These are phyloP conservation scores for Verticillium alfalfae DNA, from an alignment of 2,329 filamentous ascomycete species.

Conservation along the genomic window DNA sequence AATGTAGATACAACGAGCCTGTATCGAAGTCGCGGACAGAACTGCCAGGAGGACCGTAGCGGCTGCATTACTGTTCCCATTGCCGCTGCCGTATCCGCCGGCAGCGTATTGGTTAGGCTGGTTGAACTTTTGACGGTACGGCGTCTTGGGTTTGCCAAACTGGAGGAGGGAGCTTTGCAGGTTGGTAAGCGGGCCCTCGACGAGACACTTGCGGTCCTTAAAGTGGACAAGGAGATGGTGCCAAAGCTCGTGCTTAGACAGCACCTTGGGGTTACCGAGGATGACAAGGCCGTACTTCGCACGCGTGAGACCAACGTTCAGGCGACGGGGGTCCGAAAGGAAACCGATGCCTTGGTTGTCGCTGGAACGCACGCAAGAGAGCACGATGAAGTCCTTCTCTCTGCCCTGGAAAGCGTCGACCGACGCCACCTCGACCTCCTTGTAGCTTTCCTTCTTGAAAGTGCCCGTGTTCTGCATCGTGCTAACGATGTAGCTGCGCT, in stretches of 20 bases:
- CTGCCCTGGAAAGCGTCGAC: constrained; percentile 98
- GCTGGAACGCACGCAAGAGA: constrained; percentile 97
- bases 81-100: constrained; percentile 20
- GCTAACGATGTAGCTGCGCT: constrained; percentile 95
- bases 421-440: constrained; percentile 96
- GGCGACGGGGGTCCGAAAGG: constrained; percentile 91
- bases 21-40: constrained; percentile 59
- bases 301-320: constrained; percentile 94
- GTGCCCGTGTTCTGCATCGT: constrained; percentile 99
- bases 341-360: constrained; percentile 99
- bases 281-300: constrained; percentile 97
- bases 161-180: constrained; percentile 93
- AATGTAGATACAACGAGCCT: constrained; percentile 91
- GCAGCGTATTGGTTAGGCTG: constrained; percentile 65
- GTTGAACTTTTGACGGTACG: constrained; percentile 80
- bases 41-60: constrained; percentile 8
- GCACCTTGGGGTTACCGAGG: constrained; percentile 92
- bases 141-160: constrained; percentile 89
- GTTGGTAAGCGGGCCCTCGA: constrained; percentile 92
- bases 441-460: constrained; percentile 98
- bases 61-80: constrained; percentile 16
- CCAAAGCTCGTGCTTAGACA: constrained; percentile 97
- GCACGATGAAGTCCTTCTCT: constrained; percentile 98
- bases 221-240: constrained; percentile 93
- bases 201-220: constrained; percentile 92